Evolutionary conservation across 148 eudicot species (phyloP).

Genomic region (Cornus suecica): DNA sequence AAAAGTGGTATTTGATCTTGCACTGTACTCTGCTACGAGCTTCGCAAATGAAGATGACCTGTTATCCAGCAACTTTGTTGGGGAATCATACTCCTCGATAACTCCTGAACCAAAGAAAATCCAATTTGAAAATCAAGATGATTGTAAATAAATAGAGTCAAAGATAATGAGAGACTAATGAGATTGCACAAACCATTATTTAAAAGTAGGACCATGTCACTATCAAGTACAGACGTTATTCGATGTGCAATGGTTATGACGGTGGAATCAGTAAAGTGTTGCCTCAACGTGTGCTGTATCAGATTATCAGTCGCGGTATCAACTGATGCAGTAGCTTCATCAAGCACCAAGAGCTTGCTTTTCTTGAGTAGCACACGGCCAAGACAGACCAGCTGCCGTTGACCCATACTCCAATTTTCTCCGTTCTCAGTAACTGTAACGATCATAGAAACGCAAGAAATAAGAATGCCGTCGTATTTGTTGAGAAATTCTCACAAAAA

Average conservation of each 20-base stretch:
- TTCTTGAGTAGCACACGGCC: constrained; percentile 54
- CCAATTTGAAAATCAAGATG: constrained; percentile 1
- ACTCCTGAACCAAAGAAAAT: not conserved
- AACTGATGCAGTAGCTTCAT: constrained; percentile 65
- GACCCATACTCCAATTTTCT: constrained; percentile 59
- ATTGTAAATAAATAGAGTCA: constrained; percentile 22
- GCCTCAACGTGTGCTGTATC: constrained; percentile 43
- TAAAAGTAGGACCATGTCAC: constrained; percentile 18
- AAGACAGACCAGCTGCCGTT: constrained; percentile 48
- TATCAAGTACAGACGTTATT: constrained; percentile 27
- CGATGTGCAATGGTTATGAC: constrained; percentile 25
- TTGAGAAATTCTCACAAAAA: not conserved
- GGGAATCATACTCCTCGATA: constrained; percentile 34
- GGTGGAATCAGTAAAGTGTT: constrained; percentile 39
- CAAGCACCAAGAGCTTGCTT: constrained; percentile 46
- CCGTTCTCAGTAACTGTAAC: constrained; percentile 21
- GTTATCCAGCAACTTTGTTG: constrained; percentile 23
- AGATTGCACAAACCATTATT: not conserved
- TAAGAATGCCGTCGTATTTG: not conserved
- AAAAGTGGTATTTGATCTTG: not conserved
- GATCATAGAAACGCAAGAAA: not conserved
- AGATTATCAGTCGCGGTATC: constrained; percentile 63
- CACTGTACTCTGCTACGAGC: constrained; percentile 2
- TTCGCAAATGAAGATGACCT: not conserved
- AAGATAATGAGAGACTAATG: constrained; percentile 14